Percentiles rank a stretch among this genome's conserved stretches.
These are phyloP conservation scores for Aspergillus vadensis DNA, from an alignment of 2,329 filamentous ascomycete genomes.

Conservation along the genomic window DNA sequence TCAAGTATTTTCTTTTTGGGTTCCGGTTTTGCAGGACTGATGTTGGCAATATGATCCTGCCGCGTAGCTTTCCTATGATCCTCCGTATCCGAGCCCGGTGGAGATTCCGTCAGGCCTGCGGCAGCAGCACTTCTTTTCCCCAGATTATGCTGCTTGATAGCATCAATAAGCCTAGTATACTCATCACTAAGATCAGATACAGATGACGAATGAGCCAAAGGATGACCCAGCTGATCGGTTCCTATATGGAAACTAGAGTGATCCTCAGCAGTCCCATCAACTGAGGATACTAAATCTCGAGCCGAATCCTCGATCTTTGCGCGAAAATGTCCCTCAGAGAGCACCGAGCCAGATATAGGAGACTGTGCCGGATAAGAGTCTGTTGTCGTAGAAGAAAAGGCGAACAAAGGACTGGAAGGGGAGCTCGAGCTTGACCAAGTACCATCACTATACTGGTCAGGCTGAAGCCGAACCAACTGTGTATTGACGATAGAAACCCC, in stretches of 20 bases:
- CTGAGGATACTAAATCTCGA: neutral
- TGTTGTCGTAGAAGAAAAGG: slow-evolving; percentile 12
- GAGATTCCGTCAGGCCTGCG: slow-evolving; percentile 28
- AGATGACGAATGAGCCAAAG: neutral
- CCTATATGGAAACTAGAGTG: neutral
- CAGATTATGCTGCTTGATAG: neutral
- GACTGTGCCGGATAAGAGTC: too few relatives aligned
- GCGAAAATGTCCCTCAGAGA: too few relatives aligned
- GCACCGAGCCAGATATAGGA: too few relatives aligned
- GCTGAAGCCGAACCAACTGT: slow-evolving; percentile 14
- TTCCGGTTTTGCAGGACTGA: neutral
- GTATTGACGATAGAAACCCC: slow-evolving; percentile 16
- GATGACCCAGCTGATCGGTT: neutral
- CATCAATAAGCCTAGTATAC: neutral
- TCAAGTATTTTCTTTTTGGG: too few relatives aligned
- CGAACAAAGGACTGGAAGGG: slow-evolving; percentile 24
- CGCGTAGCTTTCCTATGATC: neutral
- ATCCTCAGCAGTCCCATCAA: neutral
- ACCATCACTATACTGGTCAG: slow-evolving; percentile 2
- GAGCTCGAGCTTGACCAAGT: slow-evolving; percentile 7
- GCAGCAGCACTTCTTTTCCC: slow-evolving; percentile 32
- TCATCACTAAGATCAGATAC: neutral
- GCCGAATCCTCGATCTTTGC: neutral
- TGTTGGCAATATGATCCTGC: neutral
- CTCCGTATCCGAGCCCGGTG: slow-evolving; percentile 28